Evolutionary conservation across 768 basidiomycete genomes (phyloP), one percentile per base, ranked within the genome.

Genomic region (Cyclocybe cylindracea): DNA sequence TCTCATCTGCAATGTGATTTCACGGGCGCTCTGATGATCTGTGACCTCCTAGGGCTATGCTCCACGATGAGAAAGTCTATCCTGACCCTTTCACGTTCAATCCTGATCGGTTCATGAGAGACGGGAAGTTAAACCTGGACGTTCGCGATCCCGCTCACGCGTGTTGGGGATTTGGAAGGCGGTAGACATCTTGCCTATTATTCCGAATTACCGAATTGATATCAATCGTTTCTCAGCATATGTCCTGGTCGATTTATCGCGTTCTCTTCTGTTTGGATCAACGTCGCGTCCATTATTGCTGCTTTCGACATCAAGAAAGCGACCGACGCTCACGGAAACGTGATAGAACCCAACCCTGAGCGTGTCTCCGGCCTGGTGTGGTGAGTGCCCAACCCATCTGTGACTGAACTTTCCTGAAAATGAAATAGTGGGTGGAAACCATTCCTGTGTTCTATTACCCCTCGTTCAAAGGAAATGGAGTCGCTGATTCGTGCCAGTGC

Each of bases 131-230:
- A 7, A 57, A 66, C 46, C 54, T 54, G 5, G 51, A 46, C 2
- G 56, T 65, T 14, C 54, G 58, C 11, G 62, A 63, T 46, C 62
- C 65, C 0, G 61, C 53, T 8, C 53, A 61, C 32, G 55, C 57
- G 4, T 63, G 58, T 19, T 72, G 67, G 58, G 69, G 69, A 9
- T 70, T 67, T 41, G 68, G 68, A 29, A 37, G 65, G 10, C 54
- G 63, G 64, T 64, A 6, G 5, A 11, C 31, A 32, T 10, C 7
- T 24, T 5, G 4, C 9, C 7, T 19, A n/a, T 11, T 4, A 10
- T n/a, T 5, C 10, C 42, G 2, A 42, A 24, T 5, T 14, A 24
- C 10, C 7, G 9, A 35, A 34, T 32, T 5, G 24, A 24, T 24
- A 24, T 24, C 5, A 9, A 3, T 5, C 32, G 7, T 5, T 32